Evolutionary conservation across 2,329 filamentous ascomycete species (phyloP).

Genomic region (Xylariales sp.): DNA sequence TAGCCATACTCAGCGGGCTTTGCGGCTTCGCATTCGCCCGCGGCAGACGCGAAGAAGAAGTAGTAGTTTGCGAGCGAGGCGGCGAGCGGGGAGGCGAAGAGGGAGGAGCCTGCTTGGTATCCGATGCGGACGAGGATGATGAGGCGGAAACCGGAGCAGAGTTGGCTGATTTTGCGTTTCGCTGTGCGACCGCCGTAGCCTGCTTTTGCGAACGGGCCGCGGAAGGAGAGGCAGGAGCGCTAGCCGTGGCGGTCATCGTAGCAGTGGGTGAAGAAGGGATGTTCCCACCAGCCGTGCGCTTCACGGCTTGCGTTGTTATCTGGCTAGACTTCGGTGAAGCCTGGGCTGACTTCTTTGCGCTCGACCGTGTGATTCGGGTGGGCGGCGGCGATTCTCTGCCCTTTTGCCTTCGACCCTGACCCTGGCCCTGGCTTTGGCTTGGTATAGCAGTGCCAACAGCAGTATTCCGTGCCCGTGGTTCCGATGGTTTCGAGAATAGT

Average conservation of each 20-base stretch:
- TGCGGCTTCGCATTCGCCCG: constrained; percentile 55
- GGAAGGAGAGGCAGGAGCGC: neutral
- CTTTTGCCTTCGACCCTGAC: constrained; percentile 9
- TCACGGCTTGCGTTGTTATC: constrained; percentile 18
- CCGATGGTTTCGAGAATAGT: constrained; percentile 47
- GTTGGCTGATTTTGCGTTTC: neutral
- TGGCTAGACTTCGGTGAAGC: constrained; percentile 24
- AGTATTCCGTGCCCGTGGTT: constrained; percentile 18
- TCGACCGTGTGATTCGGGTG: constrained; percentile 22
- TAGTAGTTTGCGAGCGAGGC: constrained; percentile 15
- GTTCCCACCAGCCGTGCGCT: constrained; percentile 28
- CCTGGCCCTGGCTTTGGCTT: no score
- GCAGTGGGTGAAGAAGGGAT: neutral
- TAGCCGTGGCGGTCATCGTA: neutral
- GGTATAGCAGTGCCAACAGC: neutral
- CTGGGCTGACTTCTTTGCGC: constrained; percentile 35
- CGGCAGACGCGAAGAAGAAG: constrained; percentile 46
- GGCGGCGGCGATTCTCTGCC: constrained; percentile 18
- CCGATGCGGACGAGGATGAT: constrained; percentile 1
- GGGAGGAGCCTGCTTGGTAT: constrained; percentile 9
- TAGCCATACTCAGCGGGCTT: constrained; percentile 69
- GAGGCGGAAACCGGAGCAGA: constrained; percentile 9
- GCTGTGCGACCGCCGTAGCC: neutral
- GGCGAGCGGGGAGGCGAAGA: constrained; percentile 24
- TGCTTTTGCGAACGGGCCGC: constrained; percentile 18